Percentiles rank a stretch among this genome's conserved stretches.
phyloP scores from a whole-genome alignment of 2,329 filamentous ascomycete species.

The Colletotrichum viniferum region DNA sequence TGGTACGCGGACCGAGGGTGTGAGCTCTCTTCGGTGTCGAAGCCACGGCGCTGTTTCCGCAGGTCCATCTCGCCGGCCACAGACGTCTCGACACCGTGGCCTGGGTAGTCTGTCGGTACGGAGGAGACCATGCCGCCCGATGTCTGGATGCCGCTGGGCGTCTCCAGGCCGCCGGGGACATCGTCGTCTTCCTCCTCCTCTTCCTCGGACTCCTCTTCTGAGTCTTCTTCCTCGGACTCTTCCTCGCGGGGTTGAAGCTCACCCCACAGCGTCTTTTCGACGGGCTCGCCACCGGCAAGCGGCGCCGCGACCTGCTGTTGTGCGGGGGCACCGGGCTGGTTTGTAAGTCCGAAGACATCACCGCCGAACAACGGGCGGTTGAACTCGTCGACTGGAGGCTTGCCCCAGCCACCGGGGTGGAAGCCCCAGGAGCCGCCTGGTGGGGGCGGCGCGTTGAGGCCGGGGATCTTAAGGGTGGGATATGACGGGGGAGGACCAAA shows the following conservation, averaged over 20 bases:
- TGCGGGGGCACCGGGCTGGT: constrained; percentile 38
- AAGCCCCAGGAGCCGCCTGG: constrained; percentile 93
- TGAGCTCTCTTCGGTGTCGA: constrained; percentile 82
- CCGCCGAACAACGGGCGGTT: constrained; percentile 91
- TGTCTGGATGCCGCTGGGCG: constrained; percentile 78
- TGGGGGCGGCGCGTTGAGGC: constrained; percentile 91
- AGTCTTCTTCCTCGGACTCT: constrained; percentile 73
- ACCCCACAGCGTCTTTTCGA: constrained; percentile 91
- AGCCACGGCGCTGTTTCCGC: constrained; percentile 83
- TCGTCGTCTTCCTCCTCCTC: constrained; percentile 67
- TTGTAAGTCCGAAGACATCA: constrained; percentile 85
- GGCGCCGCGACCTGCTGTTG: constrained; percentile 38
- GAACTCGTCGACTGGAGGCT: constrained; percentile 92
- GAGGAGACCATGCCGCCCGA: constrained; percentile 81
- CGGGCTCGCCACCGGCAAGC: constrained; percentile 67
- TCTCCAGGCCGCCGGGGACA: constrained; percentile 70
- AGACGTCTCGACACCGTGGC: constrained; percentile 71
- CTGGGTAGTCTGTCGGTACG: constrained; percentile 79
- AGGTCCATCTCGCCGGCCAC: constrained; percentile 89
- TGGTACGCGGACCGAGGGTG: constrained; percentile 83
- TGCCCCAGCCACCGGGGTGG: constrained; percentile 93
- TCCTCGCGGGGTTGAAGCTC: constrained; percentile 83
- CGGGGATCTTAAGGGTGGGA: constrained; percentile 91
- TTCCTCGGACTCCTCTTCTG: constrained; percentile 76
- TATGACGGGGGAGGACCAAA: constrained; percentile 94